A percentile compares a stretch with the other conserved stretches of the same genome.
These are phyloP conservation scores for Yamadazyma ubonensis DNA, from an alignment of 805 yeast species.

Conservation along the genomic window DNA sequence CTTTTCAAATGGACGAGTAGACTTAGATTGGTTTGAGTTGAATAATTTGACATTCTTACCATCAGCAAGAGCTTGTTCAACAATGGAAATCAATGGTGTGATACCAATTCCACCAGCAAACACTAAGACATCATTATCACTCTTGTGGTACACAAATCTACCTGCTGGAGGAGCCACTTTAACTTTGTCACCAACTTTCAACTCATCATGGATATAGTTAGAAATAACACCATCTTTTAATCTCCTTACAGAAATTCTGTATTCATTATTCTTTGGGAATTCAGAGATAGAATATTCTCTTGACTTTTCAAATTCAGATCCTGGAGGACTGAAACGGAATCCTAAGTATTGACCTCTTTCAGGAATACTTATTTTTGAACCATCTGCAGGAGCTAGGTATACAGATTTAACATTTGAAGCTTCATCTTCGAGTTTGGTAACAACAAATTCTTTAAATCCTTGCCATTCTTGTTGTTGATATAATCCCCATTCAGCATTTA, in stretches of 20 bases:
- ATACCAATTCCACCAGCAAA: conserved; percentile 67
- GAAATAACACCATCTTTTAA: conserved; percentile 51
- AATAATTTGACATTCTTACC: conserved; percentile 32
- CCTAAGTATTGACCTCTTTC: conserved; percentile 49
- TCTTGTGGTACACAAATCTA: conserved; percentile 38
- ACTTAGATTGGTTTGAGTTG: conserved; percentile 29
- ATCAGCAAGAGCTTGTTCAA: conserved; percentile 36
- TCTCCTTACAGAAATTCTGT: conserved; percentile 58
- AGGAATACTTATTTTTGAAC: conserved; percentile 21
- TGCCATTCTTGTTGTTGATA: conserved; percentile 51
- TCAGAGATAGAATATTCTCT: conserved; percentile 63
- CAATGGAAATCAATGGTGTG: conserved; percentile 60
- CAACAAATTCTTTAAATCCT: conserved; percentile 55
- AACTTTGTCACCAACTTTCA: conserved; percentile 48
- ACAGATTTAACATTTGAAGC: conserved; percentile 49
- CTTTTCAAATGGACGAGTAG: conserved; percentile 23
- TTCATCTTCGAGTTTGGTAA: conserved; percentile 44
- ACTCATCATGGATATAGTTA: conserved; percentile 44
- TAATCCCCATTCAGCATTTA: conserved; percentile 49
- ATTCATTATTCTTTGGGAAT: conserved; percentile 30
- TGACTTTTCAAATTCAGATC: conserved; percentile 41
- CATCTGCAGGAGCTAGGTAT: conserved; percentile 48
- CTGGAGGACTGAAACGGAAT: conserved; percentile 31
- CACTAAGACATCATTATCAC: conserved; percentile 31
- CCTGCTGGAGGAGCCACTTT: conserved; percentile 63